A percentile compares a stretch with the other conserved stretches of the same genome.
These are phyloP conservation scores for Mycosarcoma mackinlayi DNA, from an alignment of 1,284 basidiomycete species.

Conservation along the genomic window DNA sequence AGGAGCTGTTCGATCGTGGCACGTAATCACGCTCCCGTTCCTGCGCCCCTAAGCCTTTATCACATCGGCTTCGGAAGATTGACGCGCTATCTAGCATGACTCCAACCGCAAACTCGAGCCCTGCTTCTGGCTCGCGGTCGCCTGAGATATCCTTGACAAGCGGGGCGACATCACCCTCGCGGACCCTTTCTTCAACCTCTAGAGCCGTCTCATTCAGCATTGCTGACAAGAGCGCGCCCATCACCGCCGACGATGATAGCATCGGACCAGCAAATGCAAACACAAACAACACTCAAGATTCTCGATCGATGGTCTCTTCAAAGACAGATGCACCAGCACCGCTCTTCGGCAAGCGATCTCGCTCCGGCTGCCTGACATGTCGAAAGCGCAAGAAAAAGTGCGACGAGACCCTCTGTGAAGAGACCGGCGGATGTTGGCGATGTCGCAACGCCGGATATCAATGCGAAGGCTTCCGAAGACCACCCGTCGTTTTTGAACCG, in stretches of 20 bases:
- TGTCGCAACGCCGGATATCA: conserved; percentile 48
- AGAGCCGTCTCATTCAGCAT: neutral
- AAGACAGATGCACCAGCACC: conserved; percentile 2
- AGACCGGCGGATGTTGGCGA: conserved; percentile 46
- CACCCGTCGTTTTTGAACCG: conserved; percentile 30
- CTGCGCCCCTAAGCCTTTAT: neutral
- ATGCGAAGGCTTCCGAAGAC: conserved; percentile 40
- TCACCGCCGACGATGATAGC: neutral
- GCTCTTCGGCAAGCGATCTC: conserved; percentile 29
- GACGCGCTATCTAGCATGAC: neutral
- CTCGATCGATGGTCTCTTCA: neutral
- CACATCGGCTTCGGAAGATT: neutral
- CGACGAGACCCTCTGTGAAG: conserved; percentile 42
- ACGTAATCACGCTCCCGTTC: no score
- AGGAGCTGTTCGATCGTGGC: neutral
- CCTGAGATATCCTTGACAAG: neutral
- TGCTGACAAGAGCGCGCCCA: neutral
- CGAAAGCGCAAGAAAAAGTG: conserved; percentile 49
- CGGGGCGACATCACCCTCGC: neutral
- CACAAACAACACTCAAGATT: neutral
- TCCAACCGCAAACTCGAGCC: neutral
- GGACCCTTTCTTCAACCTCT: conserved; percentile 1
- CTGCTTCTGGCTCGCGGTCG: conserved; percentile 3
- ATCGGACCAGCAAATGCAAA: neutral
- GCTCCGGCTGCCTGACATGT: conserved; percentile 43